These are phyloP conservation scores for Metschnikowia gruessii DNA, from an alignment of 805 yeast species.

Conservation along the genomic window DNA sequence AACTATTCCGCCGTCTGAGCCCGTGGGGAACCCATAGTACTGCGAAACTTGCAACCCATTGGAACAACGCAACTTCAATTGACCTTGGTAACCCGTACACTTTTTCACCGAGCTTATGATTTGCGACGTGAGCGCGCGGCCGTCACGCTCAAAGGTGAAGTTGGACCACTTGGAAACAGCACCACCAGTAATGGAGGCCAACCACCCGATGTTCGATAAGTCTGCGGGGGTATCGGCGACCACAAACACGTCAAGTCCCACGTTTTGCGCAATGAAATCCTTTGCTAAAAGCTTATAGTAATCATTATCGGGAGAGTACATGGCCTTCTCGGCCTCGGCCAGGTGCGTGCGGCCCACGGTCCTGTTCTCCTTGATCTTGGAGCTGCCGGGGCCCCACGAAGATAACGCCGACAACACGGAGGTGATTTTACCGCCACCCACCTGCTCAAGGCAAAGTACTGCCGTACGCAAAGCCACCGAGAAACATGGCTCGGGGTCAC, in stretches of 20 bases:
- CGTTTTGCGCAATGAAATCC: conserved; percentile 52
- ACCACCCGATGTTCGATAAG: conserved; percentile 65
- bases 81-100: conserved; percentile 72
- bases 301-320: conserved; percentile 57
- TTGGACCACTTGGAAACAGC: conserved; percentile 58
- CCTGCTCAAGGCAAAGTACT: conserved; percentile 51
- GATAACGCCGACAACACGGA: conserved; percentile 69
- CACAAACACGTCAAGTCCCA: conserved; percentile 76
- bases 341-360: conserved; percentile 41
- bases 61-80: conserved; percentile 81
- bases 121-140: conserved; percentile 58
- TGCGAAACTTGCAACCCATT: conserved; percentile 77
- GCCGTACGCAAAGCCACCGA: conserved; percentile 80
- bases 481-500: conserved; percentile 62
- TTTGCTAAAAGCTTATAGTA: conserved; percentile 60
- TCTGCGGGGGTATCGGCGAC: conserved; percentile 66
- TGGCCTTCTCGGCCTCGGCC: conserved; percentile 45
- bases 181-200: conserved; percentile 75
- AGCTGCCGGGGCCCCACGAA: conserved; percentile 74
- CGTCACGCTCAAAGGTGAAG: conserved; percentile 69
- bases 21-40: conserved; percentile 57
- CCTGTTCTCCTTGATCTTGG: conserved; percentile 44
- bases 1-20: conserved; percentile 20
- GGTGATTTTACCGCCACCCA: conserved; percentile 84
- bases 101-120: conserved; percentile 50